A percentile compares a stretch with the other conserved stretches of the same genome.
Conservation (phyloP, 371 early-diverging fungal genomes). For the Mucor indicus region DNA sequence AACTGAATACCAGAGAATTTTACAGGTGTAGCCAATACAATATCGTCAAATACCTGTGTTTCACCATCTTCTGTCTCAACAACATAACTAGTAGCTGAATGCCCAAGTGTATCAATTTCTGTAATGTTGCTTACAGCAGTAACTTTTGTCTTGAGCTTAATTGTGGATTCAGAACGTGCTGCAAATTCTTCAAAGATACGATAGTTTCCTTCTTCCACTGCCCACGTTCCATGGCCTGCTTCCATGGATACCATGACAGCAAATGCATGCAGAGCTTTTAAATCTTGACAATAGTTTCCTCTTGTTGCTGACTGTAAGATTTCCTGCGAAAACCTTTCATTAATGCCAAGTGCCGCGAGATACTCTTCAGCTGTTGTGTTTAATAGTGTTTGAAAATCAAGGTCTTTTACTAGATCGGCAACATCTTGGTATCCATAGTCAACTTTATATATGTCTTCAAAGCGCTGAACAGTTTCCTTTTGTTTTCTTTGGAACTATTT, state of each 20-base stretch:
- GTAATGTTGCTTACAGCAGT: conserved; percentile 31
- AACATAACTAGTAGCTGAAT: conserved; percentile 24
- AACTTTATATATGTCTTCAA: conserved; percentile 13
- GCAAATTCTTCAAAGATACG: conserved; percentile 68
- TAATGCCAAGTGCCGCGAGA: conserved; percentile 33
- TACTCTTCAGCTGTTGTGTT: conserved; percentile 39
- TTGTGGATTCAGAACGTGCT: conserved; percentile 38
- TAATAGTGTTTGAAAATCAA: conserved; percentile 24
- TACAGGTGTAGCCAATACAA: conserved; percentile 58
- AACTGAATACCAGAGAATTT: conserved; percentile 16
- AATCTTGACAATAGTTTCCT: conserved; percentile 72
- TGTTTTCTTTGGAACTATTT: conserved; percentile 20
- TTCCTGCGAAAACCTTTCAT: conserved; percentile 37
- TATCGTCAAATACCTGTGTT: conserved; percentile 48
- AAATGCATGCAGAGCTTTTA: conserved; percentile 58
- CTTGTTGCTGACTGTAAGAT: conserved; percentile 60
- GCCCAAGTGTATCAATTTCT: conserved; percentile 20
- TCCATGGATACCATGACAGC: conserved; percentile 63
- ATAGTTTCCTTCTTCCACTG: conserved; percentile 64
- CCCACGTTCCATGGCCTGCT: conserved; percentile 49
- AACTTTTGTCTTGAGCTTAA: conserved; percentile 48
- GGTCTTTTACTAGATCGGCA: conserved; percentile 8
- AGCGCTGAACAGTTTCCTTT: conserved; percentile 12
- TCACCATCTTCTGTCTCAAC: conserved; percentile 39
- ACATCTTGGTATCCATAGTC: conserved; percentile 15